Percentiles rank a stretch among this genome's conserved stretches.
phyloP scores from a whole-genome alignment of 768 basidiomycete genomes.

The Tricholoma sp. region DNA sequence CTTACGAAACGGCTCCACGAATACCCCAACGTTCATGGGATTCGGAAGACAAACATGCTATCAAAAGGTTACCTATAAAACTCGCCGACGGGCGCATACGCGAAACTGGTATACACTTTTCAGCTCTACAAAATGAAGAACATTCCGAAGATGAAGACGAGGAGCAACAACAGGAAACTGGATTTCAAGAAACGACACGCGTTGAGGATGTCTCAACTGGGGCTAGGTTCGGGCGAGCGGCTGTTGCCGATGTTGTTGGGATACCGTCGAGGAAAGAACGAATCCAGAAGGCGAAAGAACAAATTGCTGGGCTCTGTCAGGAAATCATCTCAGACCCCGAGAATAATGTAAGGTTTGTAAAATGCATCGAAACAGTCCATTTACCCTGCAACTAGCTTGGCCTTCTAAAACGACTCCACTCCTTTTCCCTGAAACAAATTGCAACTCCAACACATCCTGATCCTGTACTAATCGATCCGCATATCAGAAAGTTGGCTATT shows the following conservation, averaged over 20 bases:
- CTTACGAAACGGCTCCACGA: constrained; percentile 64
- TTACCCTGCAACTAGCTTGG: constrained; percentile 54
- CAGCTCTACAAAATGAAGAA: constrained; percentile 14
- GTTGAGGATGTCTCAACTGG: constrained; percentile 78
- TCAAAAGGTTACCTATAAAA: constrained; percentile 80
- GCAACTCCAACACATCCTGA: constrained; percentile 63
- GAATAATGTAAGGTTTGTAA: constrained; percentile 64
- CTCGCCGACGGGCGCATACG: constrained; percentile 75
- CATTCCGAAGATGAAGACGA: constrained; percentile 12
- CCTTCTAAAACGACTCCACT: constrained; percentile 81
- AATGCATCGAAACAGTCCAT: background rate
- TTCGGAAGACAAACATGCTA: constrained; percentile 40
- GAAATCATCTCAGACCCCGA: constrained; percentile 95
- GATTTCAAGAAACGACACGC: constrained; percentile 25
- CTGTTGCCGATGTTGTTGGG: constrained; percentile 66
- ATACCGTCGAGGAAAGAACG: constrained; percentile 61
- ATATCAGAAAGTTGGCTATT: constrained; percentile 84
- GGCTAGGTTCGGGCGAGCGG: constrained; percentile 81
- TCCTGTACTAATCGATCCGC: constrained; percentile 70
- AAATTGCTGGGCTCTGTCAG: constrained; percentile 90
- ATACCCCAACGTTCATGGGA: constrained; percentile 43
- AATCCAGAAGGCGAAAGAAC: constrained; percentile 82
- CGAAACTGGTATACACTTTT: constrained; percentile 32
- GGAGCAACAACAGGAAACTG: constrained; percentile 24
- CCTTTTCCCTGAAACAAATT: constrained; percentile 79